Conservation (phyloP, 352 stramenopile genomes). For the Thalassiosira gravida region DNA sequence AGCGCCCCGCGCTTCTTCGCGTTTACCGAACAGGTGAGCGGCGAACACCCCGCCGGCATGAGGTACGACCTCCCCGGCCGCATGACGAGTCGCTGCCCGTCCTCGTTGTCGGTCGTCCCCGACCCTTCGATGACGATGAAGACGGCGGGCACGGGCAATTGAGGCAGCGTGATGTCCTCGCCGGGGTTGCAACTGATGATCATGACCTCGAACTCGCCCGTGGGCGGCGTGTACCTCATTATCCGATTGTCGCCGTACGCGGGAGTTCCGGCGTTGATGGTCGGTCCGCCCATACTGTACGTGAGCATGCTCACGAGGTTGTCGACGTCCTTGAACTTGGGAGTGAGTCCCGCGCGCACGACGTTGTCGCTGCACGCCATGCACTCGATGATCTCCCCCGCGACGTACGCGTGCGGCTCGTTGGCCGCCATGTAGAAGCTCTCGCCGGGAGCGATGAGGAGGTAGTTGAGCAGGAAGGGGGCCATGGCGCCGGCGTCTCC, state of each 20-base stretch:
- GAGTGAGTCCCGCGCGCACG: slow-evolving; percentile 96
- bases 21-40: slow-evolving; percentile 59
- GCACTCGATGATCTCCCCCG: slow-evolving; percentile 95
- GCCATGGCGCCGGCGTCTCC: slow-evolving; percentile 97
- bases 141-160: slow-evolving; percentile 62
- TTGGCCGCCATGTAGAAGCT: slow-evolving; percentile 97
- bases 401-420: slow-evolving; percentile 99
- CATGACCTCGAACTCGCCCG: slow-evolving; percentile 91
- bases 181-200: slow-evolving; percentile 74
- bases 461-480: slow-evolving; percentile 97
- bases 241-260: slow-evolving; percentile 80
- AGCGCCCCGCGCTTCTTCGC: slow-evolving; percentile 61
- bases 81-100: slow-evolving; percentile 55
- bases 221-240: slow-evolving; percentile 89
- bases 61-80: slow-evolving; percentile 69
- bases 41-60: slow-evolving; percentile 53
- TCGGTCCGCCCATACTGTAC: slow-evolving; percentile 87
- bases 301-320: slow-evolving; percentile 97
- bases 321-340: slow-evolving; percentile 98
- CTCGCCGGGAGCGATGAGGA: slow-evolving; percentile 93
- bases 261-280: slow-evolving; percentile 76
- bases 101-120: slow-evolving; percentile 71
- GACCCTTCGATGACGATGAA: slow-evolving; percentile 81
- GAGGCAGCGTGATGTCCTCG: slow-evolving; percentile 60
- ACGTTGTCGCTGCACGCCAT: slow-evolving; percentile 99